Base-by-base conservation (phyloP, 768 basidiomycete genomes). In the Boletus subparvulus region DNA sequence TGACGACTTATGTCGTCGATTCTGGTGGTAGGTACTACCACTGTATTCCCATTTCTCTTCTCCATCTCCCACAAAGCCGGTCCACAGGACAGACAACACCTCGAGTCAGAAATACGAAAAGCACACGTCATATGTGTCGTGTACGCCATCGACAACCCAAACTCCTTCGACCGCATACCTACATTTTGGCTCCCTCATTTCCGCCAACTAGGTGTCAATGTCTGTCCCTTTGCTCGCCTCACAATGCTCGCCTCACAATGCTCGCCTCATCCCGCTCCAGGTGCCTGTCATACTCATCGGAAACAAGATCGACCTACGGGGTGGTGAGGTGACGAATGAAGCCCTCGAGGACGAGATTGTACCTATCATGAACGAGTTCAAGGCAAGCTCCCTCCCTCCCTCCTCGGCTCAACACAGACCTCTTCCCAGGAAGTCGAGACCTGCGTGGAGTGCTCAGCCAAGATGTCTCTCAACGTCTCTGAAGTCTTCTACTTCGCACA, bases 401-500 rank as follows among this genome's bases (percentile, higher is more conserved):
- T 51, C 51, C n/a, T 19, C 12, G 17, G 41, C 40, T 46, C 44
- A 7, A 39, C 37, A 32, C 28, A 37, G 16, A 73, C 53, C 39
- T 35, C 43, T 52, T 55, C 21, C 6, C 62, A 98, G 96, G 95
- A 98, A 83, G 95, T 98, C 52, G 95, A 98, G 70, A 98, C 96
- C 41, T 98, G 95, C 66, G 91, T 98, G 32, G 96, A 98, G 75
- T 93, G 92, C 67, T 96, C 94, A n/a, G 94, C 94, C 4, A 88
- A 90, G 70, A 75, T 89, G 50, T 88, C 92, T 28, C 72, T 95
- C 59, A 98, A 98, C 71, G 88, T 98, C 55, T 95, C 94, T 16
- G 95, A 96, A 73, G 94, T 98, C 32, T 94, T 98, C 77, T 98
- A 96, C 73, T 98, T 98, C 72, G 96, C 96, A 2, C 95, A 97